These are phyloP conservation scores for Fusarium sp. DNA, from an alignment of 2,329 filamentous ascomycete genomes.

Conservation along the genomic window DNA sequence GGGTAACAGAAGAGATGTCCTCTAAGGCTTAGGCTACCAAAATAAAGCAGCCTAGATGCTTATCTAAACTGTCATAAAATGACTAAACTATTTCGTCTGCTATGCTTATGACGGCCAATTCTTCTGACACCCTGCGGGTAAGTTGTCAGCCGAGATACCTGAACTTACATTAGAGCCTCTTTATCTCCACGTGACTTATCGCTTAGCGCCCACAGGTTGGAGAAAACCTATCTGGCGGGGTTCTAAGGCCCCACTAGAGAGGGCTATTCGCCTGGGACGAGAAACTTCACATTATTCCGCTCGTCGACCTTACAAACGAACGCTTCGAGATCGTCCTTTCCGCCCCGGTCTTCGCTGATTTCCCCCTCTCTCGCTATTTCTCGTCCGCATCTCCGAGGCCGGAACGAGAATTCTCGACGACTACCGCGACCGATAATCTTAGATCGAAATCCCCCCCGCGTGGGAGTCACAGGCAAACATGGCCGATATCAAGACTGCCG, in stretches of 20 bases:
- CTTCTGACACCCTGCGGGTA: no score
- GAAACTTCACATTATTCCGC: conserved; percentile 49
- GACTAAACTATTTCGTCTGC: no score
- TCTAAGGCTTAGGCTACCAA: no score
- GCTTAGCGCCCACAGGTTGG: conserved; percentile 55
- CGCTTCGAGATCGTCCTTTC: conserved; percentile 43
- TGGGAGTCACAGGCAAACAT: conserved; percentile 41
- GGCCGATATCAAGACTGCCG: conserved; percentile 54
- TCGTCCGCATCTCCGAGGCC: conserved; percentile 35
- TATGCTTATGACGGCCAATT: no score
- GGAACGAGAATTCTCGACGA: conserved; percentile 31
- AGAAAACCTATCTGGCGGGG: conserved; percentile 54
- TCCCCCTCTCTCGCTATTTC: conserved; percentile 1
- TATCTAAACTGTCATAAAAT: no score
- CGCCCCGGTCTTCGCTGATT: conserved; percentile 29
- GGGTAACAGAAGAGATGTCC: no score
- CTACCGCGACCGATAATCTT: conserved; percentile 37
- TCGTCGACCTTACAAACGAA: conserved; percentile 47
- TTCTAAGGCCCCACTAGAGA: conserved; percentile 52
- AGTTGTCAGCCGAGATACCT: background rate
- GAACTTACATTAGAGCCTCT: conserved; percentile 1
- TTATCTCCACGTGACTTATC: conserved; percentile 52
- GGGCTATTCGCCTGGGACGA: conserved; percentile 54
- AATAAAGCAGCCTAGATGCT: no score
- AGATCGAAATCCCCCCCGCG: conserved; percentile 32